Evolutionary conservation across 2,329 filamentous ascomycete genomes (phyloP), one percentile per base, ranked within the genome.

Genomic region (Arthrinium puccinioides): DNA sequence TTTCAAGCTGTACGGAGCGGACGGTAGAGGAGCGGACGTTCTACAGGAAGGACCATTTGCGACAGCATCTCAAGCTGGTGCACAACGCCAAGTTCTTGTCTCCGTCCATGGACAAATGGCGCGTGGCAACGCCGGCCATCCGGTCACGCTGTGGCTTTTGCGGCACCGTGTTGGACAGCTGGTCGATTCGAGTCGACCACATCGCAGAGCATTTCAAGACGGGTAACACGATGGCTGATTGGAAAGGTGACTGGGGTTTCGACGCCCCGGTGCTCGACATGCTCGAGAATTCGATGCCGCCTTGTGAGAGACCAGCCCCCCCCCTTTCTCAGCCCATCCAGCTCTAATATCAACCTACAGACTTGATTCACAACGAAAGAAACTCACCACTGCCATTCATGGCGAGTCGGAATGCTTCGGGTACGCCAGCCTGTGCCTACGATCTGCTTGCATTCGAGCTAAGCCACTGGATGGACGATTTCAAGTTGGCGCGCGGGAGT

Each of bases 191-290:
- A 51, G 65, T 74, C 13, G 77, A 82, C 48, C 78, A 82, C 50
- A 59, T 82, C 26, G 77, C 78, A n/a, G 75, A 80, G 45, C 78
- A 82, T 56, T 82, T 81, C 64, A 81, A 79, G 59, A 72, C 67
- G 19, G 76, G 78, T 60, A 73, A 71, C 45, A 76, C 72, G 50
- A 82, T 82, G 77, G 74, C 72, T 44, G 74, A 81, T 56, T 82
- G 78, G 78, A 78, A 79, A 66, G 78, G 78, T 62, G 77, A 79
- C 57, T 81, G 77, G 76, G 78, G 78, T 66, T 81, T 82, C 44
- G 77, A 81, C 38, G 61, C 63, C 20, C 69, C 74, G 24, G 70
- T 82, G 28, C 62, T 79, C 47, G 67, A 76, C 44, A 72, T 80
- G 64, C 72, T 82, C 49, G 77, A 82, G 56, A 81, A 81, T 51